phyloP scores from a whole-genome alignment of 2,329 filamentous ascomycete genomes.

The Penicillium frequentans region DNA sequence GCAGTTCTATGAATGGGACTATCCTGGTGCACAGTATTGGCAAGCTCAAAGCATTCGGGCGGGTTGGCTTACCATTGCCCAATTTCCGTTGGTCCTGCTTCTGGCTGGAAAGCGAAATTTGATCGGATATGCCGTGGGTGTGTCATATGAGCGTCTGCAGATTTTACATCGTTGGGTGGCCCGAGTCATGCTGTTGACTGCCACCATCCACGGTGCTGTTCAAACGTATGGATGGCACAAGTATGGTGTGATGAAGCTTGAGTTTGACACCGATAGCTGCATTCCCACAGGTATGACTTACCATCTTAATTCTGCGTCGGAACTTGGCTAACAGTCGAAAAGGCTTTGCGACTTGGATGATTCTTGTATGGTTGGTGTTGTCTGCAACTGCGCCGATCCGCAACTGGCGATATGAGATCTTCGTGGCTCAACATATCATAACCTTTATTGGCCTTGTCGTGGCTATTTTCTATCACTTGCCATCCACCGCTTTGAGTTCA shows the following conservation, averaged over 20 bases:
- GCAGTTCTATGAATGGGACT: constrained; percentile 4
- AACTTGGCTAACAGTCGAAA: not conserved
- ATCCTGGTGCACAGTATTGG: constrained; percentile 5
- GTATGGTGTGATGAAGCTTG: constrained; percentile 5
- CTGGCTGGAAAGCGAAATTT: constrained; percentile 42
- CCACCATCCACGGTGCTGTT: constrained; percentile 24
- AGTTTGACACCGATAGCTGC: constrained; percentile 9
- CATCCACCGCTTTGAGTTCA: constrained; percentile 4
- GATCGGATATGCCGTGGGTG: constrained; percentile 29
- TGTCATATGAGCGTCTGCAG: constrained; percentile 35
- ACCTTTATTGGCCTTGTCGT: constrained; percentile 39
- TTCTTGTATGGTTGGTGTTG: constrained; percentile 8
- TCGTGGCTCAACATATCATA: constrained; percentile 37
- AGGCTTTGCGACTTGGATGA: constrained; percentile 10
- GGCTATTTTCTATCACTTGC: constrained; percentile 29
- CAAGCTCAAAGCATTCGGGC: constrained; percentile 26
- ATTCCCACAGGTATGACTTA: constrained; percentile 3
- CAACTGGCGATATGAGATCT: constrained; percentile 19
- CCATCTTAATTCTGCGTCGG: not conserved
- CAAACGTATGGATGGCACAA: constrained; percentile 7
- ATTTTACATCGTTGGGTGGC: constrained; percentile 39
- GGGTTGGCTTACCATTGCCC: constrained; percentile 37
- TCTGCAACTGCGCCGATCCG: constrained; percentile 7
- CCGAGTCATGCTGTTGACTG: constrained; percentile 28
- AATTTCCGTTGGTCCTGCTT: constrained; percentile 40